Percentiles rank a stretch among this genome's conserved stretches.
phyloP scores from a whole-genome alignment of 768 basidiomycete species.

The Termitomyces sp. region DNA sequence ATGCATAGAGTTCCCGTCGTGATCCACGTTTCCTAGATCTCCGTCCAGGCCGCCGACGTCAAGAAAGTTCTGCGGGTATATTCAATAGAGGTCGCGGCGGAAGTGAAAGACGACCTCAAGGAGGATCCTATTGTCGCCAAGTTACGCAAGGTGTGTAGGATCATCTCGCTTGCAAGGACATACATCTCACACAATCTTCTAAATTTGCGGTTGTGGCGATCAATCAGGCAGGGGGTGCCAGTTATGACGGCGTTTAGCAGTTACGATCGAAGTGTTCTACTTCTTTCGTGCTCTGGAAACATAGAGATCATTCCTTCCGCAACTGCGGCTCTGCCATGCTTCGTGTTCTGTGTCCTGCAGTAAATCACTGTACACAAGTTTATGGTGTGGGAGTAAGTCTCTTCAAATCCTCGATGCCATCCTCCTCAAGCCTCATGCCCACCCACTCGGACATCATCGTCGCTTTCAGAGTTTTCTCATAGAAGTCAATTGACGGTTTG shows the following conservation, averaged over 20 bases:
- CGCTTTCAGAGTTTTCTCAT: conserved; percentile 81
- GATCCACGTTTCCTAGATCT: conserved; percentile 58
- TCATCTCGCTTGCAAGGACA: conserved; percentile 4
- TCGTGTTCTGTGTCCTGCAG: not conserved
- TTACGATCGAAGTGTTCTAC: conserved; percentile 9
- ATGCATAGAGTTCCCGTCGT: conserved; percentile 17
- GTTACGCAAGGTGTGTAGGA: conserved; percentile 67
- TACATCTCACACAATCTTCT: conserved; percentile 12
- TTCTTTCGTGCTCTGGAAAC: conserved; percentile 10
- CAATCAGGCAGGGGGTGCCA: conserved; percentile 78
- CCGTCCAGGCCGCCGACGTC: conserved; percentile 88
- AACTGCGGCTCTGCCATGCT: not conserved
- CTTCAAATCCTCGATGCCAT: conserved; percentile 60
- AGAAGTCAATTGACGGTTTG: conserved; percentile 86
- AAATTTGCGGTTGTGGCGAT: conserved; percentile 15
- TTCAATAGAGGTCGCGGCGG: conserved; percentile 87
- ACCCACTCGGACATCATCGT: conserved; percentile 82
- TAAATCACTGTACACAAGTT: not conserved
- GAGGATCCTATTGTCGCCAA: conserved; percentile 82
- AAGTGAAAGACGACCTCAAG: conserved; percentile 78
- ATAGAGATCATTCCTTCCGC: conserved; percentile 8
- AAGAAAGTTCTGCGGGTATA: conserved; percentile 73
- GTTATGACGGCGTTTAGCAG: conserved; percentile 75
- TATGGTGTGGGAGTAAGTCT: conserved; percentile 30
- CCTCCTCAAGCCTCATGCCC: conserved; percentile 76